Conservation (phyloP, 192 early-diverging fungal species). For the Entophlyctis luteolus region DNA sequence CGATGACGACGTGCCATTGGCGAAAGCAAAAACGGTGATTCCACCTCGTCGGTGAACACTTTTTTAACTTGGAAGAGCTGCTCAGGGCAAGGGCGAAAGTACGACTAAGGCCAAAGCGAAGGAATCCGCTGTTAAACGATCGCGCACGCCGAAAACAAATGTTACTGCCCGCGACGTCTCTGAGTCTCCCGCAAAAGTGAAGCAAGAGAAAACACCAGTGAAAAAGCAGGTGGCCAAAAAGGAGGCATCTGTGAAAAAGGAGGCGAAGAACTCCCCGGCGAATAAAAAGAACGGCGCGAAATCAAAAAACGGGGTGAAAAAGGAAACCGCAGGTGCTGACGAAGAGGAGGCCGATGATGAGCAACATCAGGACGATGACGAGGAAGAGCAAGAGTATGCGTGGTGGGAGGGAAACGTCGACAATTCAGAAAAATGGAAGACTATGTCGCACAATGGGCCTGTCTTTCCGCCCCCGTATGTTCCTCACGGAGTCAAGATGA, state of each 20-base stretch:
- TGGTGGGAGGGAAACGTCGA: conserved; percentile 24
- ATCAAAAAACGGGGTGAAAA: conserved; percentile 7
- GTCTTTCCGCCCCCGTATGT: conserved; percentile 86
- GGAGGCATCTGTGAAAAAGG: background rate
- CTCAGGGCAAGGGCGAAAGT: too few relatives aligned
- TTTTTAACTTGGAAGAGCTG: too few relatives aligned
- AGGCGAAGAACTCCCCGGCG: background rate
- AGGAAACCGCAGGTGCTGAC: background rate
- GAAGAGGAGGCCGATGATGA: conserved; percentile 42
- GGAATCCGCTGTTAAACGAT: background rate
- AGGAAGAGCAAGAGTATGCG: conserved; percentile 1
- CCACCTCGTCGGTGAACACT: too few relatives aligned
- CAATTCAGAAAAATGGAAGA: conserved; percentile 74
- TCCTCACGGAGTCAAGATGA: conserved; percentile 84
- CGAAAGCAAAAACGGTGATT: background rate
- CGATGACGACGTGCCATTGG: conserved; percentile 1
- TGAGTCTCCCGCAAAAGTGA: too few relatives aligned
- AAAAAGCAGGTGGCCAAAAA: background rate
- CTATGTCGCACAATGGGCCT: conserved; percentile 82
- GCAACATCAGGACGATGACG: conserved; percentile 38
- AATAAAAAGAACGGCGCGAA: background rate
- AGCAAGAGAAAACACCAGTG: background rate
- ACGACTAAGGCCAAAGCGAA: background rate
- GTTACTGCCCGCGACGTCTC: background rate
- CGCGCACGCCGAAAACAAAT: background rate